Conservation (phyloP, 1,284 basidiomycete species). For the Sanghuangporus sanghuang region DNA sequence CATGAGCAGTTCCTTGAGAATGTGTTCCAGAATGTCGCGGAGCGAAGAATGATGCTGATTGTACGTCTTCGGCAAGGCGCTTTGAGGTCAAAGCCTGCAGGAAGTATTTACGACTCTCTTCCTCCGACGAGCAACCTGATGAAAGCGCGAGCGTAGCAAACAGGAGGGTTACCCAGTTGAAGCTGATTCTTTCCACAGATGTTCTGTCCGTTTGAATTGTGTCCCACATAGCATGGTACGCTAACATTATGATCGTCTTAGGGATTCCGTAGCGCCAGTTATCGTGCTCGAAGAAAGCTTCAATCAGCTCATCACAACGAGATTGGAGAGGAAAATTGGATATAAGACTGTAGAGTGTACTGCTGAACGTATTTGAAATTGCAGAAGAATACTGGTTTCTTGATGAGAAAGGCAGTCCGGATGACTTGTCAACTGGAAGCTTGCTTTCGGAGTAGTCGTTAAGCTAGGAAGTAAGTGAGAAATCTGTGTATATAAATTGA, state of each 20-base stretch:
- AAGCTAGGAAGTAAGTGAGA: conserved; percentile 18
- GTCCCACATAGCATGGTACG: conserved; percentile 41
- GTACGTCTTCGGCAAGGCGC: conserved; percentile 41
- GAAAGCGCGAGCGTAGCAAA: conserved; percentile 43
- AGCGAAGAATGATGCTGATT: conserved; percentile 32
- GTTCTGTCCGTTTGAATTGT: conserved; percentile 32
- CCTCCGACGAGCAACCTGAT: conserved; percentile 25
- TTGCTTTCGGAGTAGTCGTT: conserved; percentile 23
- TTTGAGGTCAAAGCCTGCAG: conserved; percentile 39
- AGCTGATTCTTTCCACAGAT: conserved; percentile 34
- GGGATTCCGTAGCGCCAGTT: conserved; percentile 51
- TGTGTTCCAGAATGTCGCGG: conserved; percentile 24
- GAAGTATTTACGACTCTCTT: conserved; percentile 35
- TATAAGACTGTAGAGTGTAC: conserved; percentile 34
- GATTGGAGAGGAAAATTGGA: conserved; percentile 34
- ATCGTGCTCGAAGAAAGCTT: conserved; percentile 37
- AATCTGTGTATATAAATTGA: background rate
- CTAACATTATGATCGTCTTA: conserved; percentile 39
- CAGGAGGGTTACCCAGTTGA: conserved; percentile 44
- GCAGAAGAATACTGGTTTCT: conserved; percentile 14
- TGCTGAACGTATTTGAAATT: conserved; percentile 23
- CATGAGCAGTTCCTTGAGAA: conserved; percentile 38
- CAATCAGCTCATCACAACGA: conserved; percentile 31
- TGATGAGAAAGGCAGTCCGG: conserved; percentile 6
- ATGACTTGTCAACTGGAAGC: conserved; percentile 14